Base-by-base conservation (phyloP, 768 basidiomycete genomes). In the Cyathus striatus region DNA sequence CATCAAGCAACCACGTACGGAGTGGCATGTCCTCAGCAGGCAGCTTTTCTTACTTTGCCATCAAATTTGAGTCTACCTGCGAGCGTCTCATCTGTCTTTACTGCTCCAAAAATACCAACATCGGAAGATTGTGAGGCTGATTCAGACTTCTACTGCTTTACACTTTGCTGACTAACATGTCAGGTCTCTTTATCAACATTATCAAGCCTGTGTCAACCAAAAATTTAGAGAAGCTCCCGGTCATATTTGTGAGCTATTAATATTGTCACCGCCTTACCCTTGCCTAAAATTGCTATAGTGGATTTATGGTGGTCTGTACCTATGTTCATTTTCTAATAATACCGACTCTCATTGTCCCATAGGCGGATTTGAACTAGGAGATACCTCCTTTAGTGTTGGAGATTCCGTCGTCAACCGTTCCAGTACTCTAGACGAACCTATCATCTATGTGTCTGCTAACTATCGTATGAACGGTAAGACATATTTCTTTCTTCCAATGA, bases 111-210 rank as follows among this genome's bases (percentile, higher is more conserved):
- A n/a, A n/a, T n/a, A n/a, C n/a, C n/a, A n/a, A n/a, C n/a, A n/a
- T n/a, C n/a, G n/a, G n/a, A n/a, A n/a, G n/a, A n/a, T n/a, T n/a
- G n/a, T n/a, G n/a, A n/a, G n/a, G n/a, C n/a, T n/a, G n/a, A n/a
- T n/a, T n/a, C n/a, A n/a, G n/a, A n/a, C n/a, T n/a, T n/a, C n/a
- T n/a, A n/a, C n/a, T n/a, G n/a, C n/a, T n/a, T n/a, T n/a, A n/a
- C n/a, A n/a, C n/a, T n/a, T n/a, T n/a, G n/a, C n/a, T n/a, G n/a
- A n/a, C n/a, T n/a, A n/a, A n/a, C n/a, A n/a, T n/a, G n/a, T n/a
- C n/a, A 63, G 72, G 72, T 51, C 53, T 76, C 13, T 67, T 58
- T 13, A 45, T 76, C 26, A 72, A 75, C 34, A 63, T 76, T 10
- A 38, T 69, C 9, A 50, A 46, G 5, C 70, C 75, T n/a, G 45